Evolutionary conservation across 257 asterid genomes (phyloP).

Genomic region (Solanum sejunctum): DNA sequence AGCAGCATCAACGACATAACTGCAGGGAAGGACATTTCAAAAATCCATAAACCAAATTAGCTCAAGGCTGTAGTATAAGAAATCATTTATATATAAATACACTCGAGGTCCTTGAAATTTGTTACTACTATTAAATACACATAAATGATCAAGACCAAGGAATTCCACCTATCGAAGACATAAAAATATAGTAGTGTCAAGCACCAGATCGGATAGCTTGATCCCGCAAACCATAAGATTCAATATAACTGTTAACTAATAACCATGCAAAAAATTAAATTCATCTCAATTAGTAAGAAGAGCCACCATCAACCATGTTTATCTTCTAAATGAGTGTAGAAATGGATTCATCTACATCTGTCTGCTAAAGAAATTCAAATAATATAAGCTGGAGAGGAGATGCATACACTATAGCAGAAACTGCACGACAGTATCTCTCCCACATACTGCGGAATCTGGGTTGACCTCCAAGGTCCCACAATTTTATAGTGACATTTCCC

Average conservation of each 20-base stretch:
- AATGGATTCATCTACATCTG: background rate
- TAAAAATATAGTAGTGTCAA: background rate
- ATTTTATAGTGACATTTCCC: constrained; percentile 92
- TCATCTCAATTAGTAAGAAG: background rate
- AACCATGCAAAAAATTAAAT: background rate
- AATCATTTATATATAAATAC: background rate
- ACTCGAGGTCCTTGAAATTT: background rate
- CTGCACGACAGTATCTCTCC: constrained; percentile 98
- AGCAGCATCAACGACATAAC: constrained; percentile 97
- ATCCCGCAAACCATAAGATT: background rate
- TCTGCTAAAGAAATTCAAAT: background rate
- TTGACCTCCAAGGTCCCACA: constrained; percentile 99
- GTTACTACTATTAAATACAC: background rate
- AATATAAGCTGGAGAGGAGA: background rate
- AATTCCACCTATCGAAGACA: background rate
- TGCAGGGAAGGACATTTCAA: constrained; percentile 13
- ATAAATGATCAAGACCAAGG: background rate
- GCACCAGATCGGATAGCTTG: background rate
- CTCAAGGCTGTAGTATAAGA: background rate
- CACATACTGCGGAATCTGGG: constrained; percentile 97
- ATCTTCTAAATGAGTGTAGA: background rate
- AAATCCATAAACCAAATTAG: background rate
- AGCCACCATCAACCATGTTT: background rate
- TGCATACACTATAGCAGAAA: constrained; percentile 93
- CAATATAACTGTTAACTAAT: background rate